A percentile compares a stretch with the other conserved stretches of the same genome.
phyloP scores from a whole-genome alignment of 192 early-diverging fungal genomes.

The Rhizophagus prolifer region DNA sequence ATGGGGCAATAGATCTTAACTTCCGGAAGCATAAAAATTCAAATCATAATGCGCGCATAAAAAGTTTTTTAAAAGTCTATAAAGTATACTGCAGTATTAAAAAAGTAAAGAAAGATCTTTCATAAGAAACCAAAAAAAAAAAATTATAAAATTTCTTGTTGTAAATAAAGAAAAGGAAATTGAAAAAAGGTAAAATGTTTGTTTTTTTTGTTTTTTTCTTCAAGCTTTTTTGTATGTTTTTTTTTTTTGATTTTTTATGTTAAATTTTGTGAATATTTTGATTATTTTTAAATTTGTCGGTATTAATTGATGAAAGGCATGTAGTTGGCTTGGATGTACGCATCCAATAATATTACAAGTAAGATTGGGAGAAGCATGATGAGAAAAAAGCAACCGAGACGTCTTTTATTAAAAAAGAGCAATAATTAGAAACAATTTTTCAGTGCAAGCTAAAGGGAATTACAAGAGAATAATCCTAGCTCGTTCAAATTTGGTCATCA shows the following conservation, averaged over 20 bases:
- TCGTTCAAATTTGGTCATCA: background rate
- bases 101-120: background rate
- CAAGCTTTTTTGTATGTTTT: background rate
- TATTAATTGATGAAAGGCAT: constrained; percentile 7
- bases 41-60: background rate
- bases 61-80: background rate
- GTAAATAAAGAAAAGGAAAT: background rate
- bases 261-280: background rate
- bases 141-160: background rate
- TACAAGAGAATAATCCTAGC: background rate
- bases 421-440: background rate
- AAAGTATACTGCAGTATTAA: background rate
- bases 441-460: background rate
- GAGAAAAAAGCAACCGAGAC: constrained; percentile 2
- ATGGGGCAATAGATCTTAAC: background rate
- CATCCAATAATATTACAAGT: constrained; percentile 6
- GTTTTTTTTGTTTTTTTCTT: background rate
- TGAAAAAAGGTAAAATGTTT: background rate
- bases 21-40: background rate
- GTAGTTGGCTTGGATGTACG: constrained; percentile 3
- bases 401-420: background rate
- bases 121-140: background rate
- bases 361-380: constrained; percentile 17
- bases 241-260: background rate
- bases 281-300: background rate